These are phyloP conservation scores for Ceratobasidium sp. DNA, from an alignment of 1,284 basidiomycete genomes.

Conservation along the genomic window DNA sequence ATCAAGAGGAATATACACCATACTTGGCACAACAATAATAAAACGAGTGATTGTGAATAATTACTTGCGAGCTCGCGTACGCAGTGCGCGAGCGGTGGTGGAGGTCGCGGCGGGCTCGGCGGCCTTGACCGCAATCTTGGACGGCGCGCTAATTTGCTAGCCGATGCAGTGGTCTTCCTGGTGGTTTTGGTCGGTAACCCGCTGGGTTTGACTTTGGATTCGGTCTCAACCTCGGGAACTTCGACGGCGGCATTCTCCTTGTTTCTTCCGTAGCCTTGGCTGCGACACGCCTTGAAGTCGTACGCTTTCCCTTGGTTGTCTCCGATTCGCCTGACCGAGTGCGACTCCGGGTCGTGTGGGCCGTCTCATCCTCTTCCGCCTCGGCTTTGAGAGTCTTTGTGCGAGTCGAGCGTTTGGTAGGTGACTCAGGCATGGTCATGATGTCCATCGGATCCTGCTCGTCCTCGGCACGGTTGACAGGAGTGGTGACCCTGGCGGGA, in stretches of 20 bases:
- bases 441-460: slow-evolving; percentile 32
- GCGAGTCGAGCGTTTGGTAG: slow-evolving; percentile 33
- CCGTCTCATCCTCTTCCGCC: slow-evolving; percentile 22
- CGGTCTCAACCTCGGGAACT: slow-evolving; percentile 13
- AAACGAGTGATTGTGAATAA: slow-evolving; percentile 3
- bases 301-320: slow-evolving; percentile 29
- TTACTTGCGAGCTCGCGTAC: slow-evolving; percentile 36
- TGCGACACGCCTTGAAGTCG: slow-evolving; percentile 12
- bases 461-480: slow-evolving; percentile 5
- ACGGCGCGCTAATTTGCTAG: slow-evolving; percentile 28
- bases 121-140: slow-evolving; percentile 8
- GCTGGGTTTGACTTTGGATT: slow-evolving; percentile 27
- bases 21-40: slow-evolving; percentile 6
- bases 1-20: slow-evolving; percentile 4
- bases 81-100: slow-evolving; percentile 23
- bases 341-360: slow-evolving; percentile 22
- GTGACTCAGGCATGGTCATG: slow-evolving; percentile 29
- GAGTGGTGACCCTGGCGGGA: slow-evolving; percentile 8
- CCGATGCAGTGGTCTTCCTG: not conserved
- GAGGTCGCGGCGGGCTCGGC: slow-evolving; percentile 15
- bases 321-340: slow-evolving; percentile 30
- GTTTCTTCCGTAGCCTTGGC: slow-evolving; percentile 33
- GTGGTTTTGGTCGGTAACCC: slow-evolving; percentile 35
- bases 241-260: slow-evolving; percentile 36
- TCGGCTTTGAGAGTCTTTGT: slow-evolving; percentile 21